Conservation (phyloP, 257 asterid genomes). For the Lithospermum erythrorhizon region DNA sequence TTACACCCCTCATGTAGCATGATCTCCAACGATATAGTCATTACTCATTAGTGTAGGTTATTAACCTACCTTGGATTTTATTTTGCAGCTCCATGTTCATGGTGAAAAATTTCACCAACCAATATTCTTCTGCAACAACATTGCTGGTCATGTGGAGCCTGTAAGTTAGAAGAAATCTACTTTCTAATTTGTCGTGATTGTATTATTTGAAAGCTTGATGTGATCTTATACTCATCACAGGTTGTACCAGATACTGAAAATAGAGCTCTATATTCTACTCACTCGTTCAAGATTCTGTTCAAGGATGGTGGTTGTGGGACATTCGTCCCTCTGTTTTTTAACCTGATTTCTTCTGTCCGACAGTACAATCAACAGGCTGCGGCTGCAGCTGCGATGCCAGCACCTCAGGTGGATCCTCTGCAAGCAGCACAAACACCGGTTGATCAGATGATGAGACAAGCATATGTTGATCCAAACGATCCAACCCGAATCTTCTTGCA, state of each 20-base stretch:
- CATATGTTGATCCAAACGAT: slow-evolving; percentile 88
- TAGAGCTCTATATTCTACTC: slow-evolving; percentile 76
- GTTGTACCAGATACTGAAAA: slow-evolving; percentile 81
- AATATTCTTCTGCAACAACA: slow-evolving; percentile 79
- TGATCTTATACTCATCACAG: slow-evolving; percentile 24
- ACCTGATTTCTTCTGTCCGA: slow-evolving; percentile 66
- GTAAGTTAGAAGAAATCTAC: slow-evolving; percentile 27
- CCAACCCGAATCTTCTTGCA: slow-evolving; percentile 90
- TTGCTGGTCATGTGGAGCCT: slow-evolving; percentile 74
- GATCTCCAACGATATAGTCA: neutral
- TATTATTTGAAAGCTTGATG: slow-evolving; percentile 9
- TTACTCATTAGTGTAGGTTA: neutral
- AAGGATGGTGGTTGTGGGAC: slow-evolving; percentile 99
- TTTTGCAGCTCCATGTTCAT: slow-evolving; percentile 61
- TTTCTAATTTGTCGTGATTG: neutral
- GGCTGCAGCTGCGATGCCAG: slow-evolving; percentile 35
- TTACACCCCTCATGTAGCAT: neutral
- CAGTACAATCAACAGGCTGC: slow-evolving; percentile 41
- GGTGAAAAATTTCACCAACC: slow-evolving; percentile 85
- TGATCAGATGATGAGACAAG: slow-evolving; percentile 94
- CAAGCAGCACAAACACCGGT: slow-evolving; percentile 95
- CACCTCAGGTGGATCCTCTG: slow-evolving; percentile 67
- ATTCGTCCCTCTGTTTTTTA: slow-evolving; percentile 76
- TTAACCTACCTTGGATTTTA: slow-evolving; percentile 1
- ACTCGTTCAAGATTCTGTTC: slow-evolving; percentile 84